Evolutionary conservation across 257 asterid species (phyloP), one percentile per base, ranked within the genome.

Genomic region (Solanum peruvianum): DNA sequence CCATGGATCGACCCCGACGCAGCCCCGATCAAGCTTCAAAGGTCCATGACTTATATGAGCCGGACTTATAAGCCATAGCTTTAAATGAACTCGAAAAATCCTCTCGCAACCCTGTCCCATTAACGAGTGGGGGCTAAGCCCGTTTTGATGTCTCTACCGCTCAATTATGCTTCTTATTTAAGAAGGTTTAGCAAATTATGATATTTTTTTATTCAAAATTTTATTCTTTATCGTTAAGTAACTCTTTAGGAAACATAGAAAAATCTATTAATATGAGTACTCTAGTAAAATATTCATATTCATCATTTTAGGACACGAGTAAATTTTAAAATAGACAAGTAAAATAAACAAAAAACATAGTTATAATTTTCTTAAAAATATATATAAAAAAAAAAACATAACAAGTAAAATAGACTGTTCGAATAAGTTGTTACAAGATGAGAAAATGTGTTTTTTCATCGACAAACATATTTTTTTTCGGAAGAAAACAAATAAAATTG

Each of bases 1-100:
- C 39, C 39, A 37, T 37, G 0, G 0, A 6, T 2, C 2, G 7
- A 37, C 0, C 39, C 39, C 5, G 35, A 33, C 35, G 1, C 1
- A 33, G 1, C 5, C 35, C 1, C 0, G 7, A 37, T 37, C 39
- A 37, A 37, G 39, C 39, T 6, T 5, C 39, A 37, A 37, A 6
- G 7, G 39, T 37, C 39, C 6, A 37, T 37, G 7, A 37, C 39
- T 37, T 37, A 37, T 37, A 37, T 37, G 7, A 1, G 39, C 0
- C 39, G 39, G 2, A 37, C 39, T 37, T 37, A 37, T 37, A 6
- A 37, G 39, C 0, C 7, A 37, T 37, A 37, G 39, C 39, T 35
- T 35, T 35, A 35, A 35, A 35, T 35, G 7, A 35, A 35, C 1
- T 35, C 39, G 39, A 35, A 35, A 5, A 35, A 35, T 35, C 39